A percentile compares a stretch with the other conserved stretches of the same genome.
Conservation (phyloP, 371 early-diverging fungal genomes). For the Paraphysoderma sedebokerense region DNA sequence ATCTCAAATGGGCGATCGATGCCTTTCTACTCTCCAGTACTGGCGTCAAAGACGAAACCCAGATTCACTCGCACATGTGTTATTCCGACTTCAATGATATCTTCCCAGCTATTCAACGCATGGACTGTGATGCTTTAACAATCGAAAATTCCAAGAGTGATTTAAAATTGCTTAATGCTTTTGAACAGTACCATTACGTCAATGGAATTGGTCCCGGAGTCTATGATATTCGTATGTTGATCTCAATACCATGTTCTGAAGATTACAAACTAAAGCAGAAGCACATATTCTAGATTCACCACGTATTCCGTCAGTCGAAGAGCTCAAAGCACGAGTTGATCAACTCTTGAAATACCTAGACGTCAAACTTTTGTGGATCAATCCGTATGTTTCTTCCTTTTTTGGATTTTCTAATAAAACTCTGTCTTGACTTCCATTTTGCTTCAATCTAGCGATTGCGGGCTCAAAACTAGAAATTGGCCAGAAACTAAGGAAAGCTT, state of each 20-base stretch:
- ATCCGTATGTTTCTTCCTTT: no score
- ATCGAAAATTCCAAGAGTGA: conserved; percentile 94
- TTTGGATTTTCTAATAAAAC: no score
- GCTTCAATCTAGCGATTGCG: no score
- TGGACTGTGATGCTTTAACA: conserved; percentile 91
- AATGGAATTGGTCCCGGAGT: conserved; percentile 91
- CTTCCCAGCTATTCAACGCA: conserved; percentile 69
- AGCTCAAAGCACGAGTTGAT: conserved; percentile 66
- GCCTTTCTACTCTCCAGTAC: conserved; percentile 80
- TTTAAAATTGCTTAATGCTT: conserved; percentile 75
- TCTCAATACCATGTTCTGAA: conserved; percentile 7
- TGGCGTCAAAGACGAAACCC: conserved; percentile 72
- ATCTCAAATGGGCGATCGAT: conserved; percentile 88
- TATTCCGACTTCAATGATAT: conserved; percentile 97
- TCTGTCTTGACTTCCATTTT: no score
- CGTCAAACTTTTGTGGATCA: conserved; percentile 73
- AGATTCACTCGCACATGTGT: conserved; percentile 93
- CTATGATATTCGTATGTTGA: conserved; percentile 90
- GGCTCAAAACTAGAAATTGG: conserved; percentile 91
- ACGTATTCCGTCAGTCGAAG: conserved; percentile 75
- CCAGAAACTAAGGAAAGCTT: conserved; percentile 75
- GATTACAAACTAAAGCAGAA: background rate
- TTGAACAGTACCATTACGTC: conserved; percentile 62
- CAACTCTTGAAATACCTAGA: conserved; percentile 56
- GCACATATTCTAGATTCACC: no score